Base-by-base conservation (phyloP, 2,329 filamentous ascomycete genomes). In the Mycogone perniciosa region DNA sequence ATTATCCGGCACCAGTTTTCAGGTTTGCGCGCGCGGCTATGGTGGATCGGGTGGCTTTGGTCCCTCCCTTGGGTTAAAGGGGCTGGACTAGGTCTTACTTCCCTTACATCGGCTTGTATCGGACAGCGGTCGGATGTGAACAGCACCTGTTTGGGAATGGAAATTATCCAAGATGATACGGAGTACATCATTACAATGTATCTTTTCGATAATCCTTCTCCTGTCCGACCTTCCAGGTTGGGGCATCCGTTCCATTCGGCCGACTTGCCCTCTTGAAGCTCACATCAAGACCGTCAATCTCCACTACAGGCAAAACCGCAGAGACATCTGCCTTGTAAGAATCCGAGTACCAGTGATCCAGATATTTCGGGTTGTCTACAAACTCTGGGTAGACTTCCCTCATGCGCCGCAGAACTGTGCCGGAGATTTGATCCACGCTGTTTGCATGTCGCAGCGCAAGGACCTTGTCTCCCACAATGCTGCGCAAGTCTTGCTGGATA, bases 351-450 rank as follows among this genome's bases (percentile, higher is more conserved):
- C 75, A 79, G 54, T 68, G 71, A 59, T 79, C 74, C 51, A 77
- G 66, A 56, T 76, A 70, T 43, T 72, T 65, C 6, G 62, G 63
- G 29, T 73, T 64, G 30, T 69, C 67, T 53, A 82, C 81, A n/a
- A 84, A 64, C 29, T 78, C 73, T 0, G 79, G 78, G 58, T 76
- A 77, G 6, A 71, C 69, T 37, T 65, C 61, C 49, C 74, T 71
- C 77, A 84, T 76, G 30, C 72, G 73, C 51, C 71, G 73, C 56
- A 86, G 62, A 6, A 80, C 81, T 2, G 77, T 75, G 42, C 76
- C 78, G 0, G 81, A 82, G 35, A 85, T 82, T 42, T 82, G 79
- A 51, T 86, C 82, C 1, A 86, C 82, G 54, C 80, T 84, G 59
- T 85, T 77, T 44, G 76, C 73, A 58, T 85, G 81, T 4, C 79